Evolutionary conservation across 1,284 basidiomycete species (phyloP).

Genomic region (Ceratobasidium sp.): DNA sequence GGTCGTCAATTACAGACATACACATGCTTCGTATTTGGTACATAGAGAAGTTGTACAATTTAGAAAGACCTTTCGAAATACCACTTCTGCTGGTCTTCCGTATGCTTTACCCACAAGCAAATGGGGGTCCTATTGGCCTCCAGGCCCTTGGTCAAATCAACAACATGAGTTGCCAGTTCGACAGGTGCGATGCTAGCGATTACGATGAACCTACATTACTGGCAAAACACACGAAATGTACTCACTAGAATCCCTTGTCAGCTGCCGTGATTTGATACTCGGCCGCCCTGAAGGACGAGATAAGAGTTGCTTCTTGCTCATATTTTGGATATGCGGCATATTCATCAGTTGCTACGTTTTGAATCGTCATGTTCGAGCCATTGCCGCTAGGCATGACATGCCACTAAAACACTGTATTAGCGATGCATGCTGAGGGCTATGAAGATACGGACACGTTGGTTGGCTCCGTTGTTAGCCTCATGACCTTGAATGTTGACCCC

Average conservation of each 20-base stretch:
- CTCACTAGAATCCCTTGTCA: constrained; percentile 23
- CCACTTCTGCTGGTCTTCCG: constrained; percentile 14
- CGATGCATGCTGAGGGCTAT: neutral
- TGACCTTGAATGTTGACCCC: neutral
- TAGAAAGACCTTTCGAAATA: neutral
- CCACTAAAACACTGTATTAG: neutral
- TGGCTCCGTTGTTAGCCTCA: neutral
- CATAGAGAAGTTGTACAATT: neutral
- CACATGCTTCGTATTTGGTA: neutral
- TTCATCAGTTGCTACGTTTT: neutral
- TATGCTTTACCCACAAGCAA: constrained; percentile 14
- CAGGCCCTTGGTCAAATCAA: neutral
- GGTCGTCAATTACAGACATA: neutral
- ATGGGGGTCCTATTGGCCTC: neutral
- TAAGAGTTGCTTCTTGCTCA: neutral
- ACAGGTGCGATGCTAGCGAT: neutral
- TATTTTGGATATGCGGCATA: neutral
- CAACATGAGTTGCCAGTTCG: neutral
- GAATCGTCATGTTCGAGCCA: constrained; percentile 4
- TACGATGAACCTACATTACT: neutral
- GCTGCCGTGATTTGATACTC: neutral
- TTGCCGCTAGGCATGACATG: neutral
- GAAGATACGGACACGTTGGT: neutral
- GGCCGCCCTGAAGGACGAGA: neutral
- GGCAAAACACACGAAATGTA: neutral